These are phyloP conservation scores for Phalaenopsis equestris DNA, from an alignment of 106 monocot species.

Conservation along the genomic window DNA sequence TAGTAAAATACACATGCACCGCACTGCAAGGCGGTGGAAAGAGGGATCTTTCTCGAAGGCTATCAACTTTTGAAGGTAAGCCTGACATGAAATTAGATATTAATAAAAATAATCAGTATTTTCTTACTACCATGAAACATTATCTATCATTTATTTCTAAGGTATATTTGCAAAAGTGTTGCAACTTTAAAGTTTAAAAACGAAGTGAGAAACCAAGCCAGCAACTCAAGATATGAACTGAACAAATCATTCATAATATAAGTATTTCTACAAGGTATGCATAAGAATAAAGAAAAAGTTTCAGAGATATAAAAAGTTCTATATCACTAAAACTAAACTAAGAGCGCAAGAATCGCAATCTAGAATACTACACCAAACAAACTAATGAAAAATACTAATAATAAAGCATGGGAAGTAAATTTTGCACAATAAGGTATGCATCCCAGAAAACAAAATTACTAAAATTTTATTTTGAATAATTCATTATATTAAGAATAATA, in stretches of 20 bases:
- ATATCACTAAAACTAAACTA: background rate
- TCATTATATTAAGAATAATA: background rate
- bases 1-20: constrained; percentile 81
- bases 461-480: background rate
- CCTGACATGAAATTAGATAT: constrained; percentile 24
- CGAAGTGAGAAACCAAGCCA: background rate
- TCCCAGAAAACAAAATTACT: background rate
- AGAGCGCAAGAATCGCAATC: background rate
- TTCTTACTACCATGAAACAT: background rate
- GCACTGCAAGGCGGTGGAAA: constrained; percentile 51
- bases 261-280: background rate
- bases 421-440: background rate
- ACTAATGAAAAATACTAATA: background rate
- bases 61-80: constrained; percentile 58
- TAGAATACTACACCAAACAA: background rate
- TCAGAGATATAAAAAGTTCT: background rate
- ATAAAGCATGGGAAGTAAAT: background rate
- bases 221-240: background rate
- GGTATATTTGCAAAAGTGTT: background rate
- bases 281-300: background rate
- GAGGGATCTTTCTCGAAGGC: constrained; percentile 45
- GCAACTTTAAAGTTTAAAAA: background rate
- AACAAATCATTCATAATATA: background rate
- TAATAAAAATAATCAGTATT: constrained; percentile 5
- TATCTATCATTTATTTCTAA: background rate